Evolutionary conservation across 306 rosid species (phyloP), one percentile per base, ranked within the genome.

Genomic region (Dalbergia oliveri): DNA sequence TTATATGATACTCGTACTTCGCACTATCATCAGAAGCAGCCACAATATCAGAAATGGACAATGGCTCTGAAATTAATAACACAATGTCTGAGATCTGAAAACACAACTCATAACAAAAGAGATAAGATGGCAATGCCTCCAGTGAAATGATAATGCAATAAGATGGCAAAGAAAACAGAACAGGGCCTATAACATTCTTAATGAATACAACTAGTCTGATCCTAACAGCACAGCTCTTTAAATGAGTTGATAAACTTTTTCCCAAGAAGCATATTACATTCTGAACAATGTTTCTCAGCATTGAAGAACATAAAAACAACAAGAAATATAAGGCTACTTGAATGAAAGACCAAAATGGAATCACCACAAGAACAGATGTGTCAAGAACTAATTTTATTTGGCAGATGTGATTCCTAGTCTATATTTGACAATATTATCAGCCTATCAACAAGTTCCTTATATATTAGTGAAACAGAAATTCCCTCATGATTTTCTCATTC

Each of bases 1-100:
- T 82, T 80, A 79, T 83, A 89, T 9, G 94, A 82, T 68, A 91
- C 82, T 23, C 89, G 88, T 8, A 83, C 81, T 81, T 85, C 10
- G 78, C 76, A 77, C 54, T 67, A 66, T 51, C 75, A 75, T 85
- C 84, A 33, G 89, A 82, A 82, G 85, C 71, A 65, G 80, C 77
- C 72, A 73, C 69, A 54, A 83, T 61, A 78, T 86, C 90, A 81
- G 91, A 81, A 57, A 72, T 69, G 19, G 92, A 85, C 81, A 89
- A 78, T 14, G 91, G 92, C 87, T 77, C 94, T 91, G 82, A 86
- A 85, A 31, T 23, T 61, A 61, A 57, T 23, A 37, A 76, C 49
- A 39, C 18, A 23, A 66, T 50, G 14, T 67, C 23, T 23, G 63
- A 44, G 9, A 51, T 62, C 45, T 72, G 49, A 60, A 34, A 49